Conservation (phyloP, 768 basidiomycete species). For the Trametes elegans region DNA sequence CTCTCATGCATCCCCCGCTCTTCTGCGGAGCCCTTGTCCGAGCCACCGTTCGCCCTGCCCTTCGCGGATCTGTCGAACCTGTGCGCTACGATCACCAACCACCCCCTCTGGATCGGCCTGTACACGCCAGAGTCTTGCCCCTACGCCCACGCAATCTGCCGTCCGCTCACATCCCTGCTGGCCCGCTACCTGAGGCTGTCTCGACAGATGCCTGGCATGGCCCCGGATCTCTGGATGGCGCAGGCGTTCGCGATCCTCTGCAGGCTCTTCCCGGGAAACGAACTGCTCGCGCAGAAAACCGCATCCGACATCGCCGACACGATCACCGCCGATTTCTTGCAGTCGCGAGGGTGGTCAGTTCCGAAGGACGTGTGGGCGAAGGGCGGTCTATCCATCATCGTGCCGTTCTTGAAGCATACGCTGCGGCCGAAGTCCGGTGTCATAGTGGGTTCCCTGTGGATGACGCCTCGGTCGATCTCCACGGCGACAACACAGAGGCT, state of each 20-base stretch:
- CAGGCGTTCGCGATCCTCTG: conserved; percentile 58
- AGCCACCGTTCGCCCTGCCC: conserved; percentile 63
- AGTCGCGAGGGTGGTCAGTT: conserved; percentile 34
- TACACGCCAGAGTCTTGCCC: conserved; percentile 21
- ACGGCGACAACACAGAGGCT: conserved; percentile 54
- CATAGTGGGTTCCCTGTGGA: conserved; percentile 47
- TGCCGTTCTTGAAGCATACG: conserved; percentile 58
- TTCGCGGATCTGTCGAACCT: conserved; percentile 53
- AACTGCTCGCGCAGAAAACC: conserved; percentile 49
- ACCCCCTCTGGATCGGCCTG: conserved; percentile 50
- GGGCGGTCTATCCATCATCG: conserved; percentile 47
- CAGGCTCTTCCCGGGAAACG: conserved; percentile 71
- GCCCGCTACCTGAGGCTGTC: conserved; percentile 57
- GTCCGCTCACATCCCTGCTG: conserved; percentile 57
- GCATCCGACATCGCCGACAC: conserved; percentile 38
- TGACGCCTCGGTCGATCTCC: conserved; percentile 55
- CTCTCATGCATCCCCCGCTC: conserved; percentile 54
- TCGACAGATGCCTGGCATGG: conserved; percentile 50
- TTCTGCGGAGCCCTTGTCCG: conserved; percentile 35
- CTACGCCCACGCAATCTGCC: conserved; percentile 38
- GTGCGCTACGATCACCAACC: conserved; percentile 47
- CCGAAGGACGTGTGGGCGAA: conserved; percentile 47
- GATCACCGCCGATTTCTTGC: conserved; percentile 43
- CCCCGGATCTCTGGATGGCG: conserved; percentile 61
- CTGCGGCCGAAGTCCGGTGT: conserved; percentile 42